Base-by-base conservation (phyloP, 768 basidiomycete genomes). In the Rhizopogon rudus region DNA sequence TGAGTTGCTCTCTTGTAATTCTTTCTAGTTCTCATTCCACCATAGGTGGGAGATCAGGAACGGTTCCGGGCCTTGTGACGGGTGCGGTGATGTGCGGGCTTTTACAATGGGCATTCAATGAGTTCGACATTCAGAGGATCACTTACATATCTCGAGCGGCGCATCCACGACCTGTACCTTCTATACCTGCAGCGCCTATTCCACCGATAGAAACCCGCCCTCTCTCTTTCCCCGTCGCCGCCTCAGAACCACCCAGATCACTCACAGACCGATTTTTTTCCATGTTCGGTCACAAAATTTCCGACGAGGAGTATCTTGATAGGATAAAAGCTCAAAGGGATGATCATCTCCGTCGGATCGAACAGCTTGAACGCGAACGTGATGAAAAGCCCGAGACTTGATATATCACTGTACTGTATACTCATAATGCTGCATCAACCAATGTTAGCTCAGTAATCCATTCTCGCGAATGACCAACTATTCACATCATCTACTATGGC, bases 41-140 rank as follows among this genome's bases (percentile, higher is more conserved):
- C 46, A 20, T 59, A 94, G 91, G 84, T 54, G 89, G 91, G 2
- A 71, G 71, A 58, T 66, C 72, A 17, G 83, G 84, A 33, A 66
- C 86, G 17, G 44, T 79, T 37, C 76, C 86, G 2, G 89, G 88
- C 6, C 76, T 81, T 35, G 60, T 82, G 3, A 86, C 87, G 0
- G 82, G 81, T 16, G 80, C 78, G 10, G 60, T 82, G 2, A 71
- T 80, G 40, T 86, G 87, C 61, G 75, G 81, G 1, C 53, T 82
- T 13, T 67, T 91, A 10, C 93, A 95, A 66, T 75, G 82, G 58
- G 75, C 75, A 10, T 84, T 78, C 69, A 95, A 94, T 63, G 86
- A 91, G 65, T 54, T 83, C n/a, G 71, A 71, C 41, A 71, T 92
- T 28, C 65, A 73, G 50, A 77, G 91, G 56, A 71, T 93, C 54